Conservation (phyloP, 2,329 filamentous ascomycete genomes). For the Aurifilum marmelostoma region DNA sequence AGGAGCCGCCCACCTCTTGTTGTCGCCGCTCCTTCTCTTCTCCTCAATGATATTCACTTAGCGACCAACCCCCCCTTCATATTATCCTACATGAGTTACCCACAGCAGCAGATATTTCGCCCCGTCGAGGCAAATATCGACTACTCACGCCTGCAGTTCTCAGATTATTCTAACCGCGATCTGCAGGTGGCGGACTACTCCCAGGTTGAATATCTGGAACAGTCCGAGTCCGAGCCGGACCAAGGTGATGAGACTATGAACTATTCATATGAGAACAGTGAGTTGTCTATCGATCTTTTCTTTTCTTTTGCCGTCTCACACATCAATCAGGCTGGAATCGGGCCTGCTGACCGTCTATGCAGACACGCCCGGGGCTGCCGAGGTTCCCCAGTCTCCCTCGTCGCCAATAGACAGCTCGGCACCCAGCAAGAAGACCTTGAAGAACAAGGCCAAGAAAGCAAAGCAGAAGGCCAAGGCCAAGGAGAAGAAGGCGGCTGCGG, state of each 20-base stretch:
- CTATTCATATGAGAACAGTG: constrained; percentile 24
- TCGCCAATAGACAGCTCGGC: constrained; percentile 19
- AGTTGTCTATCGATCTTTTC: not conserved
- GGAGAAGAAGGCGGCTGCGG: constrained; percentile 28
- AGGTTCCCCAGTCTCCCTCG: constrained; percentile 15
- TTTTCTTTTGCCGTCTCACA: not conserved
- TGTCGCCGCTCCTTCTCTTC: constrained; percentile 35
- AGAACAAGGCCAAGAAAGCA: constrained; percentile 31
- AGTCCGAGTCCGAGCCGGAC: constrained; percentile 46
- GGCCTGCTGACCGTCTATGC: constrained; percentile 7
- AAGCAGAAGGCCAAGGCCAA: constrained; percentile 32
- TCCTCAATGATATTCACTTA: constrained; percentile 34
- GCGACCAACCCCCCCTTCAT: constrained; percentile 34
- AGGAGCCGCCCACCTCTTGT: constrained; percentile 36
- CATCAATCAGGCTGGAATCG: not conserved
- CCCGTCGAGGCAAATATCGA: constrained; percentile 45
- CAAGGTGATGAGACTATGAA: constrained; percentile 33
- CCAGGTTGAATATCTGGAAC: constrained; percentile 46
- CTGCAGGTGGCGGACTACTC: constrained; percentile 46
- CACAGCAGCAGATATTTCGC: constrained; percentile 42
- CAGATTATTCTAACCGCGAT: constrained; percentile 44
- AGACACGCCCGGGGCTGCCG: constrained; percentile 24
- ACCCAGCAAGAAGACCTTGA: constrained; percentile 30
- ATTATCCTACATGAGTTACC: constrained; percentile 47
- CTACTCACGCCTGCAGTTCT: constrained; percentile 44